Base-by-base conservation (phyloP, 1,139 yeast genomes). In the Ogataea hybrid region DNA sequence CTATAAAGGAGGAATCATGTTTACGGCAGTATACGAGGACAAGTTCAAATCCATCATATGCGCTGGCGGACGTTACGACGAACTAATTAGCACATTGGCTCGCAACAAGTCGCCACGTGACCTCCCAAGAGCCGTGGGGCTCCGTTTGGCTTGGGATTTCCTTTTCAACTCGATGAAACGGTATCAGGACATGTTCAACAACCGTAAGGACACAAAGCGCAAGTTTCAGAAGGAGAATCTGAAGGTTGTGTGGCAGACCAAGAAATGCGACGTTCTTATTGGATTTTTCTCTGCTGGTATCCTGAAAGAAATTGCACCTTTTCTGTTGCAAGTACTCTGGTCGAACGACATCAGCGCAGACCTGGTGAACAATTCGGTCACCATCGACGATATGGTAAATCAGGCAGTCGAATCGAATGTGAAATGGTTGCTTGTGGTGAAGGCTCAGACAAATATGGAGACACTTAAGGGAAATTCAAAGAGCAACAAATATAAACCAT, bases 11-110 rank as follows among this genome's bases (percentile, higher is more conserved):
- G 95, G 95, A 0, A 66, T 90, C 2, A 88, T 92, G 95, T 92
- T 90, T 58, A 95, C 88, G 56, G 89, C 85, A 0, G 77, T 88
- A 1, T 76, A 79, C 53, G 84, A 84, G 45, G 71, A 80, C 10
- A 73, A 70, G 48, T 64, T 57, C 34, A 61, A 71, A 36, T 59
- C 74, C 0, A 61, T 90, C 32, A 65, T 87, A 32, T 94, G 94
- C 10, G 92, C 95, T 1, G 98, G 98, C 35, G 98, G 98, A 1
- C 69, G 98, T 39, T 92, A 88, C 57, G 97, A 92, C 57, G 67
- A 71, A 17, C 69, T 90, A 50, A 75, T 89, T 16, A 68, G 77
- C 2, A 73, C 81, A 14, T 73, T 87, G 47, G 75, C 88, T 0
- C 77, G 79, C 50, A 57, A 59, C 32, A 61, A 59, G 37, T 46